Conservation (phyloP, 129 eudicot genomes). For the Flaveria bidentis region DNA sequence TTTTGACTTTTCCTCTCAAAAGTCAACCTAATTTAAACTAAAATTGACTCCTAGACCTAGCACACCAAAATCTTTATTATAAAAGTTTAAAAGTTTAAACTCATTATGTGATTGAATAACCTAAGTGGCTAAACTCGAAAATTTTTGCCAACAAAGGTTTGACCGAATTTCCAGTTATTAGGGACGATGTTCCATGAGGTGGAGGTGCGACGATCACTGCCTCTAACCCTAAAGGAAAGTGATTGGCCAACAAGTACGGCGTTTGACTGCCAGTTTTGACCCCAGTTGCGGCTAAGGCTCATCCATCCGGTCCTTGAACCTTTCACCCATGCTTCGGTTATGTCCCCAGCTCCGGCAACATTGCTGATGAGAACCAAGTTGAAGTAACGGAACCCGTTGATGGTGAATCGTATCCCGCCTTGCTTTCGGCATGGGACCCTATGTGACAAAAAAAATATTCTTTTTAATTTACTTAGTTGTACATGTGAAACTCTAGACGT, state of each 20-base stretch:
- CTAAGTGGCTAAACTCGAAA: conserved; percentile 42
- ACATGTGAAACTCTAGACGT: too few relatives aligned
- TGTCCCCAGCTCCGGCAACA: conserved; percentile 83
- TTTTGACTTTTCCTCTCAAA: not conserved
- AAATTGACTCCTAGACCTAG: conserved; percentile 7
- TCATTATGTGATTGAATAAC: not conserved
- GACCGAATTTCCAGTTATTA: conserved; percentile 68
- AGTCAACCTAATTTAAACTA: conserved; percentile 22
- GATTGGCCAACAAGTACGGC: conserved; percentile 60
- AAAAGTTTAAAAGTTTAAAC: not conserved
- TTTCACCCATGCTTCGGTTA: conserved; percentile 50
- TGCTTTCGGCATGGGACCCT: conserved; percentile 72
- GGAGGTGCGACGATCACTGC: conserved; percentile 64
- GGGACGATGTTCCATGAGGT: conserved; percentile 74
- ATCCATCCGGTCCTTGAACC: conserved; percentile 71
- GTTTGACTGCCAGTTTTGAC: conserved; percentile 79
- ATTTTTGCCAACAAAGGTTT: conserved; percentile 73
- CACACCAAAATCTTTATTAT: conserved; percentile 25
- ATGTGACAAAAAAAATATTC: too few relatives aligned
- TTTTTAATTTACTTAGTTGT: not conserved
- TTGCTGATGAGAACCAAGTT: conserved; percentile 67
- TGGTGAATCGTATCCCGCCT: conserved; percentile 72
- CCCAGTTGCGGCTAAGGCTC: conserved; percentile 71
- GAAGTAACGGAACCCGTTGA: conserved; percentile 74
- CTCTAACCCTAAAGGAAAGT: conserved; percentile 63